Base-by-base conservation (phyloP, 805 yeast genomes). In the Candida loeiensis region DNA sequence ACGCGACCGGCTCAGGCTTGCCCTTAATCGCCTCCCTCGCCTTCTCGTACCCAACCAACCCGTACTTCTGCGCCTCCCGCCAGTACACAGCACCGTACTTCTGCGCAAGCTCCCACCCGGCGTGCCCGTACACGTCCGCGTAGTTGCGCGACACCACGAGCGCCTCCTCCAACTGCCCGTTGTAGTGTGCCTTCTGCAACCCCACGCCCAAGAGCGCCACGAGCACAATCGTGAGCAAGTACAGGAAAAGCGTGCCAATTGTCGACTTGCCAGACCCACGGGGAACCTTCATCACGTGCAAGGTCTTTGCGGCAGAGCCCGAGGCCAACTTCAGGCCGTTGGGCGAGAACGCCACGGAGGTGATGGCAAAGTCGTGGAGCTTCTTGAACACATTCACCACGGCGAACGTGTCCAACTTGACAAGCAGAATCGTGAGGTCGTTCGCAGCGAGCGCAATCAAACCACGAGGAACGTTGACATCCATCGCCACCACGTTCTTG, bases 291-390 rank as follows among this genome's bases (percentile, higher is more conserved):
- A 81, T 62, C 6, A 87, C 78, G 49, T 74, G 78, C 20, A 88
- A 74, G 1, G 87, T 73, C 45, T 83, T 81, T 2, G 93, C 85
- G 1, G 90, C 95, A 24, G 91, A 82, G 0, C 79, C 82, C 16
- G 87, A 75, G 2, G 87, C 91, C 36, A 87, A 61, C 40, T 71
- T 71, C 37, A 74, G 63, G 6, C 90, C 88, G 54, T 78, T 71
- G 11, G 85, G 82, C 4, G 88, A 80, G 44, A 87, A 80, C 2
- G 77, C 66, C 7, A 86, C 77, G 32, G 76, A 73, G 0, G 96
- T 88, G 38, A 88, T 80, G 18, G 95, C 88, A 58, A 85, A 85
- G 6, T 73, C 66, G 57, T 89, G 96, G 40, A 85, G 79, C 45
- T 82, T 76, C 31, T 73, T 73, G 40, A 79, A 64, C 5, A 69